Evolutionary conservation across 345 rosid species (phyloP), one percentile per base, ranked within the genome.

Genomic region (Eucalyptus rudis): DNA sequence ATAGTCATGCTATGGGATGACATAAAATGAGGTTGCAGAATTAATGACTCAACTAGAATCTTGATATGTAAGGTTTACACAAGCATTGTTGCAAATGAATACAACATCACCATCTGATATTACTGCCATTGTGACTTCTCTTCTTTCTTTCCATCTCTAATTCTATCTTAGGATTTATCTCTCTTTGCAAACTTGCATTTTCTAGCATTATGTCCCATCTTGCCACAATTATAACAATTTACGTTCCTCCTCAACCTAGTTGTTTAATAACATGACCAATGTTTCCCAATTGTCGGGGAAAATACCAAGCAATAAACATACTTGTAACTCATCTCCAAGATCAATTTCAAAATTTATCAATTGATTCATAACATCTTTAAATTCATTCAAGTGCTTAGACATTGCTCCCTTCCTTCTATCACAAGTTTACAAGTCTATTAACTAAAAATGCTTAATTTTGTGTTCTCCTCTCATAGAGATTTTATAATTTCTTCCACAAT

Each of bases 61-160:
- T 22, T 22, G 29, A 56, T 3, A 56, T 56, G 2, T 9, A 56
- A 56, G 62, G 62, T 56, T 56, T 1, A 56, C 62, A 56, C 29
- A 24, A 22, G 5, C 1, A 56, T 56, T 1, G 2, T 56, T 22
- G 12, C 2, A 56, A 2, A 56, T 56, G 27, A 56, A 4, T 5
- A 22, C 27, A 56, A 56, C 62, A 56, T 56, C 19, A 0, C 27
- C 29, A 22, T 56, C 0, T 1, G 1, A 56, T 56, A 2, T 2
- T 9, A 56, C 0, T 22, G 12, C 62, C 27, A 1, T 22, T 56
- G 62, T 56, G 2, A 2, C 62, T 56, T 56, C 12, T 56, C 62
- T 56, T 56, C 12, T 56, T 20, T 2, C 11, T 56, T 56, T 56
- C 27, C 2, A 56, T 22, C 2, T 56, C 27, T 2, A 56, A 1